Percentiles rank a stretch among this genome's conserved stretches.
These are phyloP conservation scores for Aspergillus fischeri DNA, from an alignment of 2,329 filamentous ascomycete genomes.

Conservation along the genomic window DNA sequence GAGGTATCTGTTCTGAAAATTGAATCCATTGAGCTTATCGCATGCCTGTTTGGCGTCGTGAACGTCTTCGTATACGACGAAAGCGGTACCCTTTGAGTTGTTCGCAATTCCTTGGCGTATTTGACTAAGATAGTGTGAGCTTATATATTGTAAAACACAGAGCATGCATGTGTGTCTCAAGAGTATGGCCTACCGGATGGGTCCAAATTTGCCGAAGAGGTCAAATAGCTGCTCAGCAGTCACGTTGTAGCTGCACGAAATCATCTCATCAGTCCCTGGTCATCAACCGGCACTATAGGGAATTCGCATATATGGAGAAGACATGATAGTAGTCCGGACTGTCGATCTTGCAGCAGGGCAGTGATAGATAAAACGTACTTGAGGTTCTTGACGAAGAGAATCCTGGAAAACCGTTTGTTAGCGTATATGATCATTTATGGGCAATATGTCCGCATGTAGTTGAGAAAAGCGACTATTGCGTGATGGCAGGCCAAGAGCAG, in stretches of 20 bases:
- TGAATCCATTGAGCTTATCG: constrained; percentile 99
- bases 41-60: constrained; percentile 98
- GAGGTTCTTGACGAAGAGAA: constrained; percentile 99
- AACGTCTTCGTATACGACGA: constrained; percentile 99
- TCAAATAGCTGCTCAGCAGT: constrained; percentile 97
- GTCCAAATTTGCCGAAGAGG: constrained; percentile 95
- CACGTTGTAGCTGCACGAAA: constrained; percentile 80
- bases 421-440: neutral
- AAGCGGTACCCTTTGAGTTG: constrained; percentile 97
- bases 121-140: constrained; percentile 60
- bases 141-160: constrained; percentile 1
- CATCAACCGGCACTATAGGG: neutral
- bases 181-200: constrained; percentile 69
- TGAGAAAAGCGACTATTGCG: neutral
- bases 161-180: constrained; percentile 1
- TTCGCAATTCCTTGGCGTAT: constrained; percentile 96
- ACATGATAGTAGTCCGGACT: constrained; percentile 1
- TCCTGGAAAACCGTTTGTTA: constrained; percentile 53
- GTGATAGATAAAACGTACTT: constrained; percentile 57
- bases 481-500: neutral
- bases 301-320: neutral
- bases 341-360: constrained; percentile 1
- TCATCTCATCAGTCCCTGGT: neutral
- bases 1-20: constrained; percentile 99
- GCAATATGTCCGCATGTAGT: neutral